Conservation (phyloP, 2,329 filamentous ascomycete species). For the Paracorniculantispora psalliotae region DNA sequence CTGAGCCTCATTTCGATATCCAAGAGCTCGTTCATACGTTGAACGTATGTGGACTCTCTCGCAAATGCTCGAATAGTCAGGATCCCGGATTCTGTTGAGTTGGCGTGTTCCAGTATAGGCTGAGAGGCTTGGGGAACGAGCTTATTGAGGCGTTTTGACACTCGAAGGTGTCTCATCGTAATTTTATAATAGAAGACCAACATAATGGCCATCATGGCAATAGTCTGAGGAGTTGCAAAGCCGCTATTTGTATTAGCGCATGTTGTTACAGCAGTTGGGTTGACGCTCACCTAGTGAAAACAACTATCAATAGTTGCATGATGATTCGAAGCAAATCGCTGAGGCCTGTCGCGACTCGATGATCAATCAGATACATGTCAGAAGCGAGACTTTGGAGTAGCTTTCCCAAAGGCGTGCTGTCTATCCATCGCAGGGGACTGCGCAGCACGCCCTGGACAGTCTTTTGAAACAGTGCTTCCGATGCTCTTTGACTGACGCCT, state of each 20-base stretch:
- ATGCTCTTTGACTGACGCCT: slow-evolving; percentile 6
- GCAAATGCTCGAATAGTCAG: slow-evolving; percentile 14
- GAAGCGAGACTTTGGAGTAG: slow-evolving; percentile 7
- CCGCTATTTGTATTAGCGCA: not conserved
- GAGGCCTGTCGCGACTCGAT: slow-evolving; percentile 2
- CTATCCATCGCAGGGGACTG: slow-evolving; percentile 11
- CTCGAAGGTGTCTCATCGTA: not conserved
- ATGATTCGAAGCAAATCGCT: slow-evolving; percentile 6
- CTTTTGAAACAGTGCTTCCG: not conserved
- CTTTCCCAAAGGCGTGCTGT: slow-evolving; percentile 2
- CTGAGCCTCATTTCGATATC: slow-evolving; percentile 1
- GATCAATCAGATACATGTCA: slow-evolving; percentile 13
- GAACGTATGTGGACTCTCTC: not conserved
- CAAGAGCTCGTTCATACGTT: slow-evolving; percentile 10
- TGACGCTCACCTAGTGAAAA: slow-evolving; percentile 2
- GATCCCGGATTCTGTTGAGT: slow-evolving; percentile 7
- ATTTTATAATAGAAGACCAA: slow-evolving; percentile 2
- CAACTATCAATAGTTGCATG: slow-evolving; percentile 32
- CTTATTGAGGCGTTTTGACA: slow-evolving; percentile 7
- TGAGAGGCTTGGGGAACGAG: slow-evolving; percentile 5
- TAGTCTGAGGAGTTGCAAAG: not conserved
- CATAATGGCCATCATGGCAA: not conserved
- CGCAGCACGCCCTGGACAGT: not conserved
- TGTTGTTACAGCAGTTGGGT: not conserved
- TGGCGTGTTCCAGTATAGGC: slow-evolving; percentile 12